These are phyloP conservation scores for Spongispora temasekensis DNA, from an alignment of 1,284 basidiomycete genomes.

Conservation along the genomic window DNA sequence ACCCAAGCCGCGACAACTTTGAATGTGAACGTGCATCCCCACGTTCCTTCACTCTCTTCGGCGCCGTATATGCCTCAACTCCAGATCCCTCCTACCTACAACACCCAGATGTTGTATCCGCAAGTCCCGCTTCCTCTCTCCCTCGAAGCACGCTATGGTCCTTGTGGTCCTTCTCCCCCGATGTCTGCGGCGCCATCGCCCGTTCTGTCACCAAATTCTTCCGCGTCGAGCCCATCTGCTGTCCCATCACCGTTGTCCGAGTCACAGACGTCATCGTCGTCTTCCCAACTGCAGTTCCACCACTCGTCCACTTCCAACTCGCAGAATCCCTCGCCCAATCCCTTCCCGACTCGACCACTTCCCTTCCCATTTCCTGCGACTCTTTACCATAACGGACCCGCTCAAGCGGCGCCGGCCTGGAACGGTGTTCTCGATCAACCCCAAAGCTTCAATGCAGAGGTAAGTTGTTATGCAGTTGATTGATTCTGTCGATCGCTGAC, in stretches of 20 bases:
- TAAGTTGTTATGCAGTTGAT: not conserved
- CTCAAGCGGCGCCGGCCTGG: conserved; percentile 12
- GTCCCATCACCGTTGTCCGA: conserved; percentile 9
- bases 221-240: conserved; percentile 14
- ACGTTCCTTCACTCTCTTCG: too few relatives aligned
- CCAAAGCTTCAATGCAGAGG: conserved; percentile 7
- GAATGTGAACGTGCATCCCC: too few relatives aligned
- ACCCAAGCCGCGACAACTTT: too few relatives aligned
- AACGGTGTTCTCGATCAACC: conserved; percentile 2
- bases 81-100: not conserved
- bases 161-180: conserved; percentile 44
- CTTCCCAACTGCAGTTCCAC: conserved; percentile 2
- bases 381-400: not conserved
- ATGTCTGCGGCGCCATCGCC: conserved; percentile 42
- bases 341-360: conserved; percentile 11
- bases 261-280: conserved; percentile 11
- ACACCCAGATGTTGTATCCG: not conserved
- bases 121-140: not conserved
- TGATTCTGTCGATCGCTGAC: conserved; percentile 3
- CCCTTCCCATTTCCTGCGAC: conserved; percentile 3
- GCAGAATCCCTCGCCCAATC: conserved; percentile 12
- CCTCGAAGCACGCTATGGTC: conserved; percentile 23
- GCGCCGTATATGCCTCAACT: too few relatives aligned
- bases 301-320: not conserved
- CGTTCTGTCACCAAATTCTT: conserved; percentile 18